Evolutionary conservation across 169 alveolate genomes (phyloP).

Genomic region (Eimeria zaria): DNA sequence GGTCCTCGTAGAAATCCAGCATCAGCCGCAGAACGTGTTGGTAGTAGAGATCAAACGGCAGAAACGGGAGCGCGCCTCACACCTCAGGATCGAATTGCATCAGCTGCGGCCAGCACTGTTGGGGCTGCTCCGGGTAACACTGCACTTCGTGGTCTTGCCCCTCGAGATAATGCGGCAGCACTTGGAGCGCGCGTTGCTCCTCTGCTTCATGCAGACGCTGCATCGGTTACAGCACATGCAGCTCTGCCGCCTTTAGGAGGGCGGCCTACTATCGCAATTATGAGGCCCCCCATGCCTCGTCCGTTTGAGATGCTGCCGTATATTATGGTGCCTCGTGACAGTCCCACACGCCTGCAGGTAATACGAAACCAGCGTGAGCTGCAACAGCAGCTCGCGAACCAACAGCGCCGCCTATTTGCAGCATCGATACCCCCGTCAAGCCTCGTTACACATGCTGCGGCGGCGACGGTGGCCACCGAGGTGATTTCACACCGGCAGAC

Average conservation of each 20-base stretch:
- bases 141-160: neutral
- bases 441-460: neutral
- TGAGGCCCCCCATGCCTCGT: neutral
- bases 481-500: neutral
- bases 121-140: neutral
- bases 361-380: neutral
- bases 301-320: neutral
- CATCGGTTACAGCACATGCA: neutral
- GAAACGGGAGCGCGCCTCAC: neutral
- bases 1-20: neutral
- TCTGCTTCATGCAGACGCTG: neutral
- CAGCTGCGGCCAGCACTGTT: neutral
- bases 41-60: neutral
- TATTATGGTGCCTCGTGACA: neutral
- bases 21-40: neutral
- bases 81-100: neutral
- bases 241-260: neutral
- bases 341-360: neutral
- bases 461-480: neutral
- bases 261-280: neutral
- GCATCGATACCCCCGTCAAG: neutral
- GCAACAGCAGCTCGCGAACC: conserved; percentile 10
- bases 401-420: neutral
- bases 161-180: neutral
- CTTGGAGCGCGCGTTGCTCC: neutral